phyloP scores from a whole-genome alignment of 2,329 filamentous ascomycete genomes.

The Xylaria sp. region DNA sequence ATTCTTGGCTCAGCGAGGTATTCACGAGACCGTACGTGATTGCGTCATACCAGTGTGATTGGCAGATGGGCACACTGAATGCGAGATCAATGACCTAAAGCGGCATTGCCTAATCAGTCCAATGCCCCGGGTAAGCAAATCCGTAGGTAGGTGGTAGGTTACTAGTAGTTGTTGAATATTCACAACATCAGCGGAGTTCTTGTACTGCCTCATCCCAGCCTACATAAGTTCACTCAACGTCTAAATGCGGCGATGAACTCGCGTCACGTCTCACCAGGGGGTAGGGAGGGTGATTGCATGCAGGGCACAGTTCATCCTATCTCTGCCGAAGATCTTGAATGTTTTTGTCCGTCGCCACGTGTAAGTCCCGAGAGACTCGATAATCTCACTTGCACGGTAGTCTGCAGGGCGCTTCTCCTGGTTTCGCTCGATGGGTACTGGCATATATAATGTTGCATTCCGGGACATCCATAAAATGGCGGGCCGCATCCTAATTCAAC shows the following conservation, averaged over 20 bases:
- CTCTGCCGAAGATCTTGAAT: background rate
- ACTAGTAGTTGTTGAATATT: background rate
- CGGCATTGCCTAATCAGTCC: background rate
- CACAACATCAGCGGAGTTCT: background rate
- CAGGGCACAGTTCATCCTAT: slow-evolving; percentile 22
- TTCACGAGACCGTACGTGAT: background rate
- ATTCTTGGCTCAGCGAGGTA: slow-evolving; percentile 17
- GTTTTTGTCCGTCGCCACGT: slow-evolving; percentile 22
- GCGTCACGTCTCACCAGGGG: background rate
- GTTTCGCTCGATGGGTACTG: slow-evolving; percentile 23
- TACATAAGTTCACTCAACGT: background rate
- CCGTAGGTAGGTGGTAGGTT: background rate
- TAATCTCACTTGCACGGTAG: background rate
- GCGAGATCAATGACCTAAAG: background rate
- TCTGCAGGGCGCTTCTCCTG: slow-evolving; percentile 5
- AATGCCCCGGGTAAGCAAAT: background rate
- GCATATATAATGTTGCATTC: slow-evolving; percentile 28
- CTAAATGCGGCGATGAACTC: background rate
- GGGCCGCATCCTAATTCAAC: slow-evolving; percentile 19
- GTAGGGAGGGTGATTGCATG: slow-evolving; percentile 3
- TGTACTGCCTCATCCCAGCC: background rate
- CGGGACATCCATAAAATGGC: slow-evolving; percentile 25
- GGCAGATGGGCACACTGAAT: background rate
- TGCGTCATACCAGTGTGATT: slow-evolving; percentile 1
- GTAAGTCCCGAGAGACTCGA: slow-evolving; percentile 16